These are phyloP conservation scores for Stromatinia cepivora DNA, from an alignment of 2,329 filamentous ascomycete species.

Conservation along the genomic window DNA sequence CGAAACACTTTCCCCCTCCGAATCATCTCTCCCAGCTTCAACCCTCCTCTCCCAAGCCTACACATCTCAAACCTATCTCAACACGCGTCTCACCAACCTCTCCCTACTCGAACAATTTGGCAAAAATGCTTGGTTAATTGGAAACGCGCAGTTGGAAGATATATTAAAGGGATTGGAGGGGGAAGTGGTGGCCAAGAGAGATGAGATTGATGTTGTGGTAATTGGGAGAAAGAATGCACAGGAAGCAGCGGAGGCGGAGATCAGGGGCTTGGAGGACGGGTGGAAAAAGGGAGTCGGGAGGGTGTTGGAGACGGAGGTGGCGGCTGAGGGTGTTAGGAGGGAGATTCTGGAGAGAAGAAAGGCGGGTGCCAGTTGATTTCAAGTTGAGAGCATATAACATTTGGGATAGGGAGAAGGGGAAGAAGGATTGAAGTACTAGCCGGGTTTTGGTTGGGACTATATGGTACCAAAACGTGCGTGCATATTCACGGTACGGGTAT, in stretches of 20 bases:
- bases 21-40: slow-evolving; percentile 49
- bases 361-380: slow-evolving; percentile 35
- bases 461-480: not conserved
- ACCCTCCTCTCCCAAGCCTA: slow-evolving; percentile 51
- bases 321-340: slow-evolving; percentile 68
- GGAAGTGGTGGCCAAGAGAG: slow-evolving; percentile 68
- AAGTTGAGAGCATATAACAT: not conserved
- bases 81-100: slow-evolving; percentile 39
- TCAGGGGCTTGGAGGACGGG: slow-evolving; percentile 69
- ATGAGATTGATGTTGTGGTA: slow-evolving; percentile 73
- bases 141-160: slow-evolving; percentile 77
- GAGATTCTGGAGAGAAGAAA: slow-evolving; percentile 66
- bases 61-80: slow-evolving; percentile 58
- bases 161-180: slow-evolving; percentile 68
- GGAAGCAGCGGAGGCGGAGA: slow-evolving; percentile 69
- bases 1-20: slow-evolving; percentile 60
- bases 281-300: slow-evolving; percentile 79
- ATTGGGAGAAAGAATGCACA: slow-evolving; percentile 68
- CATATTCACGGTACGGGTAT: not conserved
- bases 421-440: not conserved
- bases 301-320: slow-evolving; percentile 84
- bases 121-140: slow-evolving; percentile 88
- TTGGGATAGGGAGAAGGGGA: not conserved
- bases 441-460: not conserved
- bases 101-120: slow-evolving; percentile 49